Conservation (phyloP, 2,329 filamentous ascomycete genomes). For the Pseudocercospora macadamiae region DNA sequence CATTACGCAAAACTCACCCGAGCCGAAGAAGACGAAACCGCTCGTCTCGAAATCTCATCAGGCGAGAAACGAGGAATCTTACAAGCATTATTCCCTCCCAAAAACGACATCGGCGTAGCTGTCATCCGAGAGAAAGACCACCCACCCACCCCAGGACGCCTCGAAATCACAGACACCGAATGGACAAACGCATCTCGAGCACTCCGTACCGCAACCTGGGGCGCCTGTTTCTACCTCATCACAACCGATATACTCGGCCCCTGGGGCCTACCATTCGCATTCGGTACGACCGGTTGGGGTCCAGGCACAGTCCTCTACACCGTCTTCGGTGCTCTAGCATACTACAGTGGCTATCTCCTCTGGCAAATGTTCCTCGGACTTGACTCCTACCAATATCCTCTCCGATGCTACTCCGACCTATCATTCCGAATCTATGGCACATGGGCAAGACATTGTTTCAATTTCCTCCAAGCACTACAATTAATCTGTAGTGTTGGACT, state of each 20-base stretch:
- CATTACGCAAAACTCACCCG: conserved; percentile 6
- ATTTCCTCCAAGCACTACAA: conserved; percentile 44
- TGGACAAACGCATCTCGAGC: conserved; percentile 37
- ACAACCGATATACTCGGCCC: conserved; percentile 49
- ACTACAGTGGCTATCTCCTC: conserved; percentile 30
- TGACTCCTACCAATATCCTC: conserved; percentile 45
- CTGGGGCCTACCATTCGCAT: conserved; percentile 36
- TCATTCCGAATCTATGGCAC: conserved; percentile 45
- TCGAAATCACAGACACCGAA: conserved; percentile 31
- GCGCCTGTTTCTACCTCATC: conserved; percentile 47
- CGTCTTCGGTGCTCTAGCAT: conserved; percentile 41
- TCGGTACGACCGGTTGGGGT: conserved; percentile 37
- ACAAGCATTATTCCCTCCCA: not conserved
- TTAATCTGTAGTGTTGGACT: conserved; percentile 55
- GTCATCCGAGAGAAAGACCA: not conserved
- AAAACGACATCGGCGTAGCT: not conserved
- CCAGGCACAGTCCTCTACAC: conserved; percentile 44
- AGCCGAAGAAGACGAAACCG: not conserved
- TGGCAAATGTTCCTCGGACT: conserved; percentile 44
- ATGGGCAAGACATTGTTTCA: conserved; percentile 42
- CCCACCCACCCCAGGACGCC: not conserved
- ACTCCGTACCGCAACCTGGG: conserved; percentile 38
- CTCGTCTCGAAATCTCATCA: not conserved
- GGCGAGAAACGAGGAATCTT: not conserved
- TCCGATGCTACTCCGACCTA: conserved; percentile 47